Evolutionary conservation across 2,329 filamentous ascomycete species (phyloP), one percentile per base, ranked within the genome.

Genomic region (Fusarium caatingaense): DNA sequence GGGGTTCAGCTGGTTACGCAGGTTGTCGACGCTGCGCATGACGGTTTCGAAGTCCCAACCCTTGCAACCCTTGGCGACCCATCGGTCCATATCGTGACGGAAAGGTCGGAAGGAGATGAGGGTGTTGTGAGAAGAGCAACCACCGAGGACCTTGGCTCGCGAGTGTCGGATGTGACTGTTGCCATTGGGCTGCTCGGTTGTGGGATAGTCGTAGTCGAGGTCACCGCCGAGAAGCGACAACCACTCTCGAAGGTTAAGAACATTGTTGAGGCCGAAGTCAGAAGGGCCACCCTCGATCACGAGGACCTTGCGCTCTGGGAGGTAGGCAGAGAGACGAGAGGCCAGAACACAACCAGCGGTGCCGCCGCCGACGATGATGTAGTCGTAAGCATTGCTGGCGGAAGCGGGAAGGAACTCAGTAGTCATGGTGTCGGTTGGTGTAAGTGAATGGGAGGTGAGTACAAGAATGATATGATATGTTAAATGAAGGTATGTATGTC

Each of bases 111-210:
- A 97, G 20, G 92, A 96, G 80, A 97, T 97, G 75, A 97, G 86
- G 21, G 94, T 97, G 83, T 97, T 97, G 86, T 97, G 94, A 64
- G 92, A 95, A 46, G 93, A 97, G 86, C 94, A 97, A 72, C 94
- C 94, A 73, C 94, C 94, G 30, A 97, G 87, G 41, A 97, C 93
- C 85, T 97, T 97, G 69, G 94, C 94, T 68, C 94, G 91, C 16
- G 94, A 97, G 84, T 97, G 94, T 71, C 93, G 90, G 83, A 97
- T 97, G 83, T 93, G 88, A 60, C 92, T 96, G 85, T 97, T 97
- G 78, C 93, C 93, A 83, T 89, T 96, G 69, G 93, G 93, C 84
- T 97, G 94, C 82, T 97, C 93, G 49, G 90, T 93, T 42, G 93
- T 97, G 76, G 88, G 88, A 81, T 97, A 97, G 81, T 97, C 93